phyloP scores from a whole-genome alignment of 2,329 filamentous ascomycete species.

The Onygena corvina region DNA sequence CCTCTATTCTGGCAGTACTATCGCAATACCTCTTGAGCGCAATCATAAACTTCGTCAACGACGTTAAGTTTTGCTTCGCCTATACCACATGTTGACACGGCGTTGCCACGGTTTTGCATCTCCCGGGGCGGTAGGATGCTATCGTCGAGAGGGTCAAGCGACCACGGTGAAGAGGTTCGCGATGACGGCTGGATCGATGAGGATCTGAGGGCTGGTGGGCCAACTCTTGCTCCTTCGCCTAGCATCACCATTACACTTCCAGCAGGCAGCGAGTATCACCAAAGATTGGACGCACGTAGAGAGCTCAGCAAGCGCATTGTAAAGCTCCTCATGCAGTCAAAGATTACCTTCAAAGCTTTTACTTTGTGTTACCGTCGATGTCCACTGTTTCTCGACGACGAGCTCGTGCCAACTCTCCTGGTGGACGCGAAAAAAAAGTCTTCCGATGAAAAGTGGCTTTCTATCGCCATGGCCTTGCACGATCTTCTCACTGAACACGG shows the following conservation, averaged over 20 bases:
- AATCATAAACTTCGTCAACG: no score
- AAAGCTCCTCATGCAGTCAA: background rate
- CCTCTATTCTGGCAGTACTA: no score
- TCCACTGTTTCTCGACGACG: background rate
- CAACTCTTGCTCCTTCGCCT: background rate
- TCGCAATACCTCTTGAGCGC: no score
- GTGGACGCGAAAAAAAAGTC: background rate
- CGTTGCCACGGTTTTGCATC: background rate
- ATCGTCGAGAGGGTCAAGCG: conserved; percentile 12
- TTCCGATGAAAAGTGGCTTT: conserved; percentile 3
- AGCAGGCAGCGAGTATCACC: background rate
- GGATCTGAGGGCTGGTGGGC: background rate
- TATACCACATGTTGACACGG: background rate
- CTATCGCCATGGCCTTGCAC: background rate
- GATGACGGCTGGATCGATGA: conserved; percentile 2
- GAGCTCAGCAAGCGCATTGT: background rate
- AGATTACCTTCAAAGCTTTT: background rate
- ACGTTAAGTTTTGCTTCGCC: background rate
- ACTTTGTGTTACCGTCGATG: background rate
- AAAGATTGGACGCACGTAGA: background rate
- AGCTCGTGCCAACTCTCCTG: background rate
- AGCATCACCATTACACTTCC: background rate
- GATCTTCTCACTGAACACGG: background rate
- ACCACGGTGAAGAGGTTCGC: conserved; percentile 13
- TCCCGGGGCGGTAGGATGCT: background rate